phyloP scores from a whole-genome alignment of 2,329 filamentous ascomycete species.

The Pochonia chlamydosporia region DNA sequence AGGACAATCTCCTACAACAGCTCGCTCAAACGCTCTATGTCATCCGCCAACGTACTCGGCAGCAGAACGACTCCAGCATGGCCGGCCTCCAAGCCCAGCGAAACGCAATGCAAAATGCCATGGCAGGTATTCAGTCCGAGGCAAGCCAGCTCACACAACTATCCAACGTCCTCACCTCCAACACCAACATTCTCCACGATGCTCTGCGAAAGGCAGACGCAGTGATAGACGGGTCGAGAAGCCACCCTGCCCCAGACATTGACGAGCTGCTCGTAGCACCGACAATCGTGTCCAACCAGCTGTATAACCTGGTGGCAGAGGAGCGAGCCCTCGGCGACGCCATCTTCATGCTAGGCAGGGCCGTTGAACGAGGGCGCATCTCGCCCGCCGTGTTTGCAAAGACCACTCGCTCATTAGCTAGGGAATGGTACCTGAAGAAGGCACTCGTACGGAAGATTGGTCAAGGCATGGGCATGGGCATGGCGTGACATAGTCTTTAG shows the following conservation, averaged over 20 bases:
- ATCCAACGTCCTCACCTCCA: slow-evolving; percentile 64
- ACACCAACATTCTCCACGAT: slow-evolving; percentile 72
- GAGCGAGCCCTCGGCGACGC: slow-evolving; percentile 82
- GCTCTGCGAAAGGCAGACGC: slow-evolving; percentile 73
- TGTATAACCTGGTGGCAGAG: slow-evolving; percentile 85
- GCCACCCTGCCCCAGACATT: slow-evolving; percentile 66
- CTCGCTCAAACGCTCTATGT: slow-evolving; percentile 65
- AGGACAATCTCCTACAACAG: slow-evolving; percentile 76
- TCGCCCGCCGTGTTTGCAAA: slow-evolving; percentile 70
- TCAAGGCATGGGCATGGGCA: slow-evolving; percentile 62
- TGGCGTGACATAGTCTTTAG: too few relatives aligned
- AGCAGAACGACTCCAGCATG: slow-evolving; percentile 69
- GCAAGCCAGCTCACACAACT: slow-evolving; percentile 65
- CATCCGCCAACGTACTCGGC: slow-evolving; percentile 62
- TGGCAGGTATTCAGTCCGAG: slow-evolving; percentile 67
- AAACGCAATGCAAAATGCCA: slow-evolving; percentile 65
- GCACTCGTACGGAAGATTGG: slow-evolving; percentile 74
- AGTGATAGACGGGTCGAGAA: slow-evolving; percentile 67
- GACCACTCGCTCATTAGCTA: slow-evolving; percentile 66
- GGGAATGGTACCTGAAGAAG: slow-evolving; percentile 82
- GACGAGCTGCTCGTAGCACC: slow-evolving; percentile 92
- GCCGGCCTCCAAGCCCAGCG: slow-evolving; percentile 74
- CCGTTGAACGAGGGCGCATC: slow-evolving; percentile 67
- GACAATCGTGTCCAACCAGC: slow-evolving; percentile 85
- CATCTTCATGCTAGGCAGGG: slow-evolving; percentile 73